These are phyloP conservation scores for Fusarium sp. DNA, from an alignment of 2,329 filamentous ascomycete species.

Conservation along the genomic window DNA sequence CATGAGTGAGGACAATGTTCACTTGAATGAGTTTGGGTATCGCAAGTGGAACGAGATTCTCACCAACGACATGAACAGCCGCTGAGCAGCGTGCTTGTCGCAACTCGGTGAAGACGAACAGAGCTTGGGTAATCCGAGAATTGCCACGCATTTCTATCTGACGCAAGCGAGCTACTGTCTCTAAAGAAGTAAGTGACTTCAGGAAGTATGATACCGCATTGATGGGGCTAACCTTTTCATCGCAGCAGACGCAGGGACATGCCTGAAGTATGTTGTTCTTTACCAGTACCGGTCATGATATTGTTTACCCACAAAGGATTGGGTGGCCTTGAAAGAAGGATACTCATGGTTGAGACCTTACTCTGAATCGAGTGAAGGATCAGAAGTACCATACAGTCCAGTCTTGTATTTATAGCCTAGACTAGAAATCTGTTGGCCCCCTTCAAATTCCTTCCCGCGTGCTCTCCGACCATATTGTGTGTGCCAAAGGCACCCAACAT, in stretches of 20 bases:
- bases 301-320: rapidly evolving
- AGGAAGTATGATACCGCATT: rapidly evolving
- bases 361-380: no score
- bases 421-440: rapidly evolving
- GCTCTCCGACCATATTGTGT: rapidly evolving
- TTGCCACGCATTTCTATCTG: not conserved
- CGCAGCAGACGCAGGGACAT: rapidly evolving
- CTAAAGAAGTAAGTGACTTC: rapidly evolving
- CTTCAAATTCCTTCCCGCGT: rapidly evolving
- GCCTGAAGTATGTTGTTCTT: rapidly evolving
- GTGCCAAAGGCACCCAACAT: rapidly evolving
- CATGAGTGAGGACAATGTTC: conserved; percentile 2
- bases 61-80: not conserved
- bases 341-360: no score
- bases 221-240: rapidly evolving
- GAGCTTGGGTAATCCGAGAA: not conserved
- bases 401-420: not conserved
- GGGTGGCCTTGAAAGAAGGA: no score
- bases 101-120: rapidly evolving
- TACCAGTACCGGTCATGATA: not conserved
- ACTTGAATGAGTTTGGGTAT: conserved; percentile 3
- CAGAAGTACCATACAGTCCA: no score
- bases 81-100: rapidly evolving
- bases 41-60: not conserved
- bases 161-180: not conserved